phyloP scores from a whole-genome alignment of 352 stramenopile species.

The Aphanomyces astaci region DNA sequence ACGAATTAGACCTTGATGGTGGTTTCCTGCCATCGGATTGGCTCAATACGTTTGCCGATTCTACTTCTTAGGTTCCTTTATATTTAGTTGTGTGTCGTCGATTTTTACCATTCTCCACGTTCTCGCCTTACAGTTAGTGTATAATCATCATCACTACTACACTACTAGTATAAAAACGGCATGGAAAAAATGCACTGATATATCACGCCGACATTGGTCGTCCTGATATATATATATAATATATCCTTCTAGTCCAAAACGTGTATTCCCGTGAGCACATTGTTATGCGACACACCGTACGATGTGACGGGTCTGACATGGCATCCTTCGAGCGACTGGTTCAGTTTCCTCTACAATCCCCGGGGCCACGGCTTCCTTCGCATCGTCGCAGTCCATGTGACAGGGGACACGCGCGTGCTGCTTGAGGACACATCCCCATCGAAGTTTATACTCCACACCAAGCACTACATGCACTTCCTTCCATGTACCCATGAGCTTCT shows the following conservation, averaged over 20 bases:
- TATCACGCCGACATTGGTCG: too few species aligned
- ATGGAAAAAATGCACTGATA: too few species aligned
- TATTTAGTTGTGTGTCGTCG: too few species aligned
- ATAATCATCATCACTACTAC: too few species aligned
- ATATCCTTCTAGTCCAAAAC: background rate
- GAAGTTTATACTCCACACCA: conserved; percentile 9
- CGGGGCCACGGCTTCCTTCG: background rate
- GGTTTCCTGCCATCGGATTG: too few species aligned
- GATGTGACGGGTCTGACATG: background rate
- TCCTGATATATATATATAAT: too few species aligned
- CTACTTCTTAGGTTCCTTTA: too few species aligned
- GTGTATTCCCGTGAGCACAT: background rate
- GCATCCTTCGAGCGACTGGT: conserved; percentile 7
- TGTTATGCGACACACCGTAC: background rate
- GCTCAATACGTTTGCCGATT: too few species aligned
- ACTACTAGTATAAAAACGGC: too few species aligned
- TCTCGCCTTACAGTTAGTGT: too few species aligned
- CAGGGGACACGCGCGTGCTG: background rate
- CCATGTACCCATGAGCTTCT: background rate
- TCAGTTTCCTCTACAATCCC: conserved; percentile 6
- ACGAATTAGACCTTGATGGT: too few species aligned
- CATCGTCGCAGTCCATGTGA: background rate
- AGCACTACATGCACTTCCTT: background rate
- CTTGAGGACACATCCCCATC: conserved; percentile 7
- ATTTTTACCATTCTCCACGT: too few species aligned